Conservation (phyloP, 2,329 filamentous ascomycete species). For the Talaromyces sp. region DNA sequence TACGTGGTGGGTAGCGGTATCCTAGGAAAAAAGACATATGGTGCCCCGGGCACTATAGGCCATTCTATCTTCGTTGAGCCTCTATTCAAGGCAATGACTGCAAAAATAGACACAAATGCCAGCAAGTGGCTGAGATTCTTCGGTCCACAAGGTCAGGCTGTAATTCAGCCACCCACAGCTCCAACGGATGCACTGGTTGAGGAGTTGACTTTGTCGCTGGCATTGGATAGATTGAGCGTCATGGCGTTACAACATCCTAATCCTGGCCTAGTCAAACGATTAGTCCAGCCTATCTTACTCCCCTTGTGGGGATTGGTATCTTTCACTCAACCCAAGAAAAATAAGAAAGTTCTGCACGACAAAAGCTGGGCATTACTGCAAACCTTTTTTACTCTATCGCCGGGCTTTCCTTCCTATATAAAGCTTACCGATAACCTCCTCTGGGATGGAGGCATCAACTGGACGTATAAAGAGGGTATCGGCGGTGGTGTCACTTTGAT, state of each 20-base stretch:
- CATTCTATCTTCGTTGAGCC: constrained; percentile 45
- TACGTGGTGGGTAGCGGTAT: constrained; percentile 47
- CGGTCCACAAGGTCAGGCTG: constrained; percentile 17
- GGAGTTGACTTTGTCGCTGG: constrained; percentile 30
- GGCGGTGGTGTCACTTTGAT: constrained; percentile 30
- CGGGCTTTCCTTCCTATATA: constrained; percentile 35
- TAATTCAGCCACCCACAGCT: constrained; percentile 13
- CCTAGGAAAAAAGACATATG: constrained; percentile 40
- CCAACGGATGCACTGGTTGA: constrained; percentile 22
- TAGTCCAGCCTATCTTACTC: constrained; percentile 41
- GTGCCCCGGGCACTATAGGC: constrained; percentile 41
- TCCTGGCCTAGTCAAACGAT: constrained; percentile 43
- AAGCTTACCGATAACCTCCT: constrained; percentile 43
- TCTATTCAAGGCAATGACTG: constrained; percentile 39
- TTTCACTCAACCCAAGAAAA: constrained; percentile 33
- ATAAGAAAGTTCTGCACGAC: constrained; percentile 29
- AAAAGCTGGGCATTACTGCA: constrained; percentile 35
- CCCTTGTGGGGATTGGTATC: constrained; percentile 45
- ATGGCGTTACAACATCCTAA: constrained; percentile 45
- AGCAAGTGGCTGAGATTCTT: constrained; percentile 32
- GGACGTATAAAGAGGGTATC: constrained; percentile 34
- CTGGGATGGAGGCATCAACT: constrained; percentile 40
- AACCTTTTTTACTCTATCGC: constrained; percentile 44
- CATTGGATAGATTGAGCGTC: constrained; percentile 37
- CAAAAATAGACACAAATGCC: constrained; percentile 29